Base-by-base conservation (phyloP, 441 rosid species). In the Aleurites moluccanus region DNA sequence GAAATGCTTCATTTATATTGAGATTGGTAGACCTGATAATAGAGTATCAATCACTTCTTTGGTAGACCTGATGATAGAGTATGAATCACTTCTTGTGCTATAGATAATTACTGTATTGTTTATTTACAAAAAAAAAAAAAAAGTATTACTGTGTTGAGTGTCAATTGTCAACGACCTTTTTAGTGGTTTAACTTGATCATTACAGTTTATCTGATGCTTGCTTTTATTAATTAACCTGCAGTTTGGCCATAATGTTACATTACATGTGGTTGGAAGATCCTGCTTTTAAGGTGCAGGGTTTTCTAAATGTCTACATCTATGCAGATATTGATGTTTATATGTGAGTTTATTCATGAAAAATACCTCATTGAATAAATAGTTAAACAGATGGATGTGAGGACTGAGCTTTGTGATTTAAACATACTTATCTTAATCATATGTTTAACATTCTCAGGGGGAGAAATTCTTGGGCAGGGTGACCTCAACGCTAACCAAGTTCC, bases 1-100 rank as follows among this genome's bases (percentile, higher is more conserved):
- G 52, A 45, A 38, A 33, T 70, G 21, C 30, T 40, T 21, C 14
- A 53, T 69, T 70, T 28, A 42, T 35, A 45, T 33, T 42, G 70
- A 27, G 60, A 50, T 47, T 20, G 73, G 13, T 59, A 49, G 66
- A 44, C 73, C 67, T 57, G 56, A 20, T 66, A 20, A 28, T 33
- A 20, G 21, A 20, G 20, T 56, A 10, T 57, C 28, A 55, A 3
- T 14, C 14, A 1, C 52, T 55, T 25, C 3, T 5, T 47, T 20
- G 73, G 13, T 59, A 49, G 66, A 44, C 73, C 67, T 57, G 56
- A 20, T 66, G 13, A 28, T 33, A 20, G 21, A 20, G 20, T 56
- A 10, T 57, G 21, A 55, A 3, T 14, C 14, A 1, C 52, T 55
- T 25, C 3, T 5, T n/a, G n/a, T n/a, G 2, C 33, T 30, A 30